phyloP scores from a whole-genome alignment of 2,329 filamentous ascomycete genomes.

The Neurospora sp. region DNA sequence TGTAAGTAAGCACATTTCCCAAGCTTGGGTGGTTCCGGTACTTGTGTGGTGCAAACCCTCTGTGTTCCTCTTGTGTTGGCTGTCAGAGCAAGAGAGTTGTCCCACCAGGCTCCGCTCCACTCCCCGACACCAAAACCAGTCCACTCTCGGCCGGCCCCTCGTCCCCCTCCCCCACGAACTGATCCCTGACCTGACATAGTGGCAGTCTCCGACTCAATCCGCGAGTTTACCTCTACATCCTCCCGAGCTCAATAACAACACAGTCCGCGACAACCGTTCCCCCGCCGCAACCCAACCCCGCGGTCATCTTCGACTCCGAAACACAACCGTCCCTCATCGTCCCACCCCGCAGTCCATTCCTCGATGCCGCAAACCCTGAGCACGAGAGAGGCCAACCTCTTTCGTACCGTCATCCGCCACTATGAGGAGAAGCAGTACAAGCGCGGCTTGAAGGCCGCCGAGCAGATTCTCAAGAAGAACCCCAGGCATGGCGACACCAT shows the following conservation, averaged over 20 bases:
- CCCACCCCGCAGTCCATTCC: slow-evolving; percentile 13
- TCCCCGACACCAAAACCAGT: not conserved
- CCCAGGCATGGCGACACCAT: slow-evolving; percentile 96
- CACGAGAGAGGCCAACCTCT: slow-evolving; percentile 88
- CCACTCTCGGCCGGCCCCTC: not conserved
- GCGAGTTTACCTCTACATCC: not conserved
- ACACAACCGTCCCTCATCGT: not conserved
- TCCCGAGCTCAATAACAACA: not conserved
- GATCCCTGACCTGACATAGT: not conserved
- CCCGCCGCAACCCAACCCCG: not conserved
- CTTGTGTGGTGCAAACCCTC: not conserved
- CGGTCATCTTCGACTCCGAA: not conserved
- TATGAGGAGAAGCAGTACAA: slow-evolving; percentile 99
- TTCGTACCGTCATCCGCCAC: slow-evolving; percentile 86
- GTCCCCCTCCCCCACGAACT: not conserved
- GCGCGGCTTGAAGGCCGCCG: slow-evolving; percentile 81
- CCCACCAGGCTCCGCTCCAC: not conserved
- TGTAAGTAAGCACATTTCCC: not conserved
- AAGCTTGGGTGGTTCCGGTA: not conserved
- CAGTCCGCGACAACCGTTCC: not conserved
- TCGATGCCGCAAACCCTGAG: slow-evolving; percentile 63
- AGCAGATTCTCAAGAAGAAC: slow-evolving; percentile 91
- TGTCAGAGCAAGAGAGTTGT: not conserved
- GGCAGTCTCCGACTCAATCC: not conserved
- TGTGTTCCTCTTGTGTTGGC: not conserved